Base-by-base conservation (phyloP, 2,329 filamentous ascomycete genomes). In the Penicillium brevicompactum region DNA sequence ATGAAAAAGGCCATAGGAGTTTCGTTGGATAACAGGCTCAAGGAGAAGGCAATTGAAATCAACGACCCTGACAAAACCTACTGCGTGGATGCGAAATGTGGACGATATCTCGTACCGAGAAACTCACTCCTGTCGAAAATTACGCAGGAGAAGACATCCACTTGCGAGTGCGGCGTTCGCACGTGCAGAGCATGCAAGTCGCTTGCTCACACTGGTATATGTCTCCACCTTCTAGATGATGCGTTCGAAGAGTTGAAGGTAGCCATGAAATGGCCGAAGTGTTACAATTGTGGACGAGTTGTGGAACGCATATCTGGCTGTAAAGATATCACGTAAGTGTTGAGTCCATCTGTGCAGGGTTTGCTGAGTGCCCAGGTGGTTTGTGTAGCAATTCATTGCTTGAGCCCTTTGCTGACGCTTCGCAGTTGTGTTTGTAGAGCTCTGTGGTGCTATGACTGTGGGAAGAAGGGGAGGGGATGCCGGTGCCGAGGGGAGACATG, bases 371-470 rank as follows among this genome's bases (percentile, higher is more conserved):
- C 2, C 24, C 24, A 5, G 5, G 24, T 4, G 24, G 7, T 8
- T 27, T 8, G 24, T 27, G 24, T 8, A 6, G 24, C 8, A 8
- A 6, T 5, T 6, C 24, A 27, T 27, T 27, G 5, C 24, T 27
- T 8, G 5, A 6, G 2, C 8, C 18, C 18, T 14, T 22, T 37
- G 22, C 31, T 40, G 22, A 51, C 6, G 11, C 2, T n/a, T 18
- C n/a, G 16, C 22, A 51, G 49, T 16, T 51, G 49, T 40, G 3
- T 46, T 13, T 51, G 49, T 42, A 22, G 9, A 30, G 49, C 49
- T 21, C n/a, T 40, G 32, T 51, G 42, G 42, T 51, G 49, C 6
- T 51, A 51, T 27, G 1, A 5, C 9, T 51, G 49, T 5, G 49
- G 49, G 11, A 46, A 14, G 13, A 46, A 24, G 14, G 38, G 49